A percentile compares a stretch with the other conserved stretches of the same genome.
These are phyloP conservation scores for Podaxis rugospora DNA, from an alignment of 768 basidiomycete genomes.

Conservation along the genomic window DNA sequence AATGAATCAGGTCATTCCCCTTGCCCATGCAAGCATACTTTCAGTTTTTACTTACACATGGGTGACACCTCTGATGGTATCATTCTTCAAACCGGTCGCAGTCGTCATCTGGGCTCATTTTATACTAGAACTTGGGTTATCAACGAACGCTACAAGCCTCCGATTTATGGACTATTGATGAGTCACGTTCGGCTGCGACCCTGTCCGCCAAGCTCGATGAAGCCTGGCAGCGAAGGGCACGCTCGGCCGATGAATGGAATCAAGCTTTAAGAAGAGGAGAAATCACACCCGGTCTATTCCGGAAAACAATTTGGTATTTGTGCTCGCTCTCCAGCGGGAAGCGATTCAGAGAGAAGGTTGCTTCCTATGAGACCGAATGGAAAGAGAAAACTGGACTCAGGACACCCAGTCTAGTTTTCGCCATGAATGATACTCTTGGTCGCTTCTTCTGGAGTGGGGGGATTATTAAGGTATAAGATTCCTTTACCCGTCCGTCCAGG, in stretches of 20 bases:
- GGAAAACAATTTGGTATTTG: constrained; percentile 39
- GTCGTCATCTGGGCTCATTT: background rate
- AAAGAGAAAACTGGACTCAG: constrained; percentile 38
- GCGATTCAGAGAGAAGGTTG: constrained; percentile 21
- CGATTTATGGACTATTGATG: constrained; percentile 68
- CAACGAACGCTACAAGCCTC: constrained; percentile 70
- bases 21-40: constrained; percentile 52
- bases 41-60: constrained; percentile 61
- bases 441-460: constrained; percentile 62
- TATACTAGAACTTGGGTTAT: constrained; percentile 50
- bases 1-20: constrained; percentile 43
- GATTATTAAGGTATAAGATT: constrained; percentile 43
- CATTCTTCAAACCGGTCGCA: background rate
- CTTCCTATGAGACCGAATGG: constrained; percentile 38
- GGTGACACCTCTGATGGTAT: constrained; percentile 58
- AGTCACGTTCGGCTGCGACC: constrained; percentile 39
- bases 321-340: constrained; percentile 21
- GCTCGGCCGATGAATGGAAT: constrained; percentile 55
- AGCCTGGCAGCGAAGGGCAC: constrained; percentile 46
- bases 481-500: background rate
- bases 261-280: constrained; percentile 38
- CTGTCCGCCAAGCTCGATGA: constrained; percentile 53
- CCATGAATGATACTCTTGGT: constrained; percentile 58
- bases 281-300: constrained; percentile 34
- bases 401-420: constrained; percentile 51